Percentiles rank a stretch among this genome's conserved stretches.
These are phyloP conservation scores for Malbranchea zuffiana DNA, from an alignment of 2,329 filamentous ascomycete species.

Conservation along the genomic window DNA sequence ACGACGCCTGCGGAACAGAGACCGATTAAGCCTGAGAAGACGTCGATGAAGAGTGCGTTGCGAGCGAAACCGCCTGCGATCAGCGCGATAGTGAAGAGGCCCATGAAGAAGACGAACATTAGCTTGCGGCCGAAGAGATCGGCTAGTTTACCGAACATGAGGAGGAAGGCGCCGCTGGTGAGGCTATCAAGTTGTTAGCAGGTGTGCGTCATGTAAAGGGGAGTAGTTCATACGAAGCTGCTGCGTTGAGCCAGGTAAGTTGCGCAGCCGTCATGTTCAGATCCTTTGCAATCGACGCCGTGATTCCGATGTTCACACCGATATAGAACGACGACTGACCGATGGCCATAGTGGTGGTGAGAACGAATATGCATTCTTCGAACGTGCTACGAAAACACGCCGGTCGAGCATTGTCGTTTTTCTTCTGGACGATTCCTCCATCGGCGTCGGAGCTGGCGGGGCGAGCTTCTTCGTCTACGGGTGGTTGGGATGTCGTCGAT, in stretches of 20 bases:
- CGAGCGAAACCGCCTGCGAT: conserved; percentile 7
- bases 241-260: conserved; percentile 6
- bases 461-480: too few species aligned
- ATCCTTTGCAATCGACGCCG: conserved; percentile 3
- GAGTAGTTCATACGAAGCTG: conserved; percentile 4
- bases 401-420: too few species aligned
- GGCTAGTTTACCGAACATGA: conserved; percentile 6
- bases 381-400: conserved; percentile 50
- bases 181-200: conserved; percentile 3
- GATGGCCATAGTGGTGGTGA: conserved; percentile 57
- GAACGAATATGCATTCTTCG: conserved; percentile 54
- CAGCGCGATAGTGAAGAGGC: conserved; percentile 38
- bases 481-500: too few species aligned
- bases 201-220: too few species aligned
- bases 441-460: too few species aligned
- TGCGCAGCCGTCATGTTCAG: conserved; percentile 7
- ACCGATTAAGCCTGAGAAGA: conserved; percentile 6
- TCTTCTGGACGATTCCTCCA: too few species aligned
- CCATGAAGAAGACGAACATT: conserved; percentile 9
- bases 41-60: conserved; percentile 4
- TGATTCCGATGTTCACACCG: conserved; percentile 7
- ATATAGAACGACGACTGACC: conserved; percentile 47
- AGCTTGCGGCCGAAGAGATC: conserved; percentile 8
- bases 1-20: conserved; percentile 9
- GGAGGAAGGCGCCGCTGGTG: conserved; percentile 7